Conservation (phyloP, 2,329 filamentous ascomycete genomes). For the Huntiella moniliformis region DNA sequence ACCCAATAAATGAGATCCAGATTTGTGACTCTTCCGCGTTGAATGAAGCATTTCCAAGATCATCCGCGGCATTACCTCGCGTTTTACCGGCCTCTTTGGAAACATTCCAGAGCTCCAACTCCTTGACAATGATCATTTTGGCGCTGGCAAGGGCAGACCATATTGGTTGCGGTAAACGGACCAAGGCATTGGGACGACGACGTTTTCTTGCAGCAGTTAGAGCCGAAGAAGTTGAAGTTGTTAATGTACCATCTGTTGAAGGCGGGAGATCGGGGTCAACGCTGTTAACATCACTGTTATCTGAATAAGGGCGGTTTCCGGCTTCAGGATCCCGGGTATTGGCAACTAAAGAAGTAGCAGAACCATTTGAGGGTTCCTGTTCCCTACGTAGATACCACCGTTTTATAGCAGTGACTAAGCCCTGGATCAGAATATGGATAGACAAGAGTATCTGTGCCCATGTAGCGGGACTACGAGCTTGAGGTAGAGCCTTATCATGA, state of each 20-base stretch:
- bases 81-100: constrained; percentile 55
- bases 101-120: constrained; percentile 65
- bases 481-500: not conserved
- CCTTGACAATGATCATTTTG: constrained; percentile 90
- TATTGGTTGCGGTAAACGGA: constrained; percentile 74
- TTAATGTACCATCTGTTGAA: constrained; percentile 11
- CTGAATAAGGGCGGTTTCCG: constrained; percentile 5
- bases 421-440: constrained; percentile 58
- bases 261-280: constrained; percentile 11
- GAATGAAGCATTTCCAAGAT: constrained; percentile 58
- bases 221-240: constrained; percentile 22
- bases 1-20: constrained; percentile 65
- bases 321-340: constrained; percentile 16
- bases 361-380: constrained; percentile 22
- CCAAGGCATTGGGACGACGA: constrained; percentile 78
- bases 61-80: constrained; percentile 58
- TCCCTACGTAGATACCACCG: constrained; percentile 48
- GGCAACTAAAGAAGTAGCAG: constrained; percentile 12
- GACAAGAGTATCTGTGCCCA: constrained; percentile 52
- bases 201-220: constrained; percentile 45
- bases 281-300: constrained; percentile 7
- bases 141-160: constrained; percentile 91
- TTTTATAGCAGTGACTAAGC: constrained; percentile 50
- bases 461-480: constrained; percentile 2
- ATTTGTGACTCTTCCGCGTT: constrained; percentile 51